Percentiles rank a stretch among this genome's conserved stretches.
These are phyloP conservation scores for Phoenix dactylifera DNA, from an alignment of 176 grass and related monocot genomes.

Conservation along the genomic window DNA sequence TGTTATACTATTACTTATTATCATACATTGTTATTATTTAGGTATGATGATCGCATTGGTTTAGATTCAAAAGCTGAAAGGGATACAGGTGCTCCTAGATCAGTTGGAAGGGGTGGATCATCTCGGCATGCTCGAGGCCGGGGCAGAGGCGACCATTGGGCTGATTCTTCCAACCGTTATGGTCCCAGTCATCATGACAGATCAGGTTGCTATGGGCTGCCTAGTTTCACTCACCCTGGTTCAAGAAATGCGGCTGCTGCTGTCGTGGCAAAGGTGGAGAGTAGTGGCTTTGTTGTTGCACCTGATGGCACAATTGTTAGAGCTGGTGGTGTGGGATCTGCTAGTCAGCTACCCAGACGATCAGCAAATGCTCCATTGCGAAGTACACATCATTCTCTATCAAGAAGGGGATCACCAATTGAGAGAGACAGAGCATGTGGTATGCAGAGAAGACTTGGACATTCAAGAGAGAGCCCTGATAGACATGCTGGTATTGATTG, in stretches of 20 bases:
- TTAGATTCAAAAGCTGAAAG: slow-evolving; percentile 45
- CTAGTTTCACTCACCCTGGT: slow-evolving; percentile 31
- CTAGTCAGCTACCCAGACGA: slow-evolving; percentile 25
- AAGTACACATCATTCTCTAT: slow-evolving; percentile 25
- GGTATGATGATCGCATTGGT: slow-evolving; percentile 49
- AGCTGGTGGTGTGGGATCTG: slow-evolving; percentile 32
- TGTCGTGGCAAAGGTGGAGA: slow-evolving; percentile 87
- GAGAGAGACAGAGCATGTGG: slow-evolving; percentile 30
- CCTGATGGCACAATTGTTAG: slow-evolving; percentile 91
- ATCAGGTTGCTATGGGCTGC: slow-evolving; percentile 41
- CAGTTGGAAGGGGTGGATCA: slow-evolving; percentile 21
- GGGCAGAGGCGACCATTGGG: slow-evolving; percentile 36
- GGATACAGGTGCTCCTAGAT: slow-evolving; percentile 23
- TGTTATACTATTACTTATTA: neutral
- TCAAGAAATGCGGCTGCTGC: slow-evolving; percentile 87
- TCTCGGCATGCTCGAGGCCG: slow-evolving; percentile 30
- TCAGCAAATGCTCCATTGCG: slow-evolving; percentile 30
- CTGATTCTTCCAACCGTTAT: slow-evolving; percentile 46
- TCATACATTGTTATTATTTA: slow-evolving; percentile 28
- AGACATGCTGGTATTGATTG: slow-evolving; percentile 35
- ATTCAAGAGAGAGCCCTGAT: slow-evolving; percentile 46
- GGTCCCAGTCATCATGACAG: slow-evolving; percentile 30
- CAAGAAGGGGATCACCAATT: slow-evolving; percentile 37
- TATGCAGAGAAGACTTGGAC: slow-evolving; percentile 31
- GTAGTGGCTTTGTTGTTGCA: slow-evolving; percentile 93